A percentile compares a stretch with the other conserved stretches of the same genome.
These are phyloP conservation scores for Closterium sp. DNA, from an alignment of 139 green algal species.

Conservation along the genomic window DNA sequence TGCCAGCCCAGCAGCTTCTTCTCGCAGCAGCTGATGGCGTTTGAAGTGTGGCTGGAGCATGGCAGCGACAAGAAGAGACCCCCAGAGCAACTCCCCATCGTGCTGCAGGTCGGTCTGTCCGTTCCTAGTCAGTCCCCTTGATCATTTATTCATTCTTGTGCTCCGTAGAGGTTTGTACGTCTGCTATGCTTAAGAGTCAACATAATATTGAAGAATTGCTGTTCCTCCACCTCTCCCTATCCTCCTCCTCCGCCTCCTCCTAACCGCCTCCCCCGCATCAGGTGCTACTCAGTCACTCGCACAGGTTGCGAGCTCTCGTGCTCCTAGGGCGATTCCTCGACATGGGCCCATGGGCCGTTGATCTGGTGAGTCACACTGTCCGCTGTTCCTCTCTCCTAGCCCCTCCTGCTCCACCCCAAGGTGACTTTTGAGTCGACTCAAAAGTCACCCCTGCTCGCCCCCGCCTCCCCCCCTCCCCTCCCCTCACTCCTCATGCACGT, in stretches of 20 bases:
- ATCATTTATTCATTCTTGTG: no score
- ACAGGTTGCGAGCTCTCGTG: constrained; percentile 87
- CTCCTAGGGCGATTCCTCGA: constrained; percentile 95
- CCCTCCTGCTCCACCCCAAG: no score
- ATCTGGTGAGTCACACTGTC: constrained; percentile 39
- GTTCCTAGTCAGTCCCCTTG: no score
- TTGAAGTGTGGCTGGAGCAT: constrained; percentile 94
- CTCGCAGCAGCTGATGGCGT: constrained; percentile 95
- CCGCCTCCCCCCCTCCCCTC: neutral
- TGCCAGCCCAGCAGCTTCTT: constrained; percentile 77
- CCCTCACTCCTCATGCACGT: neutral
- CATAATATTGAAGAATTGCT: no score
- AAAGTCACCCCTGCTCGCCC: neutral
- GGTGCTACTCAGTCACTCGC: constrained; percentile 92
- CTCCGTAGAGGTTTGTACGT: no score
- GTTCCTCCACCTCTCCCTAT: no score
- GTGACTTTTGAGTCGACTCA: no score
- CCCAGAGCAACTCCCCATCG: constrained; percentile 97
- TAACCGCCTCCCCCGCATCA: constrained; percentile 33
- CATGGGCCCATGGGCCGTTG: constrained; percentile 95
- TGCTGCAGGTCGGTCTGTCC: constrained; percentile 65
- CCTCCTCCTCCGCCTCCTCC: no score
- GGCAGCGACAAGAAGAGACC: constrained; percentile 75
- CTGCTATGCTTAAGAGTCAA: no score
- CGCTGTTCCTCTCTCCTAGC: neutral